Conservation (phyloP, 805 yeast species). For the Lachancea sp. region DNA sequence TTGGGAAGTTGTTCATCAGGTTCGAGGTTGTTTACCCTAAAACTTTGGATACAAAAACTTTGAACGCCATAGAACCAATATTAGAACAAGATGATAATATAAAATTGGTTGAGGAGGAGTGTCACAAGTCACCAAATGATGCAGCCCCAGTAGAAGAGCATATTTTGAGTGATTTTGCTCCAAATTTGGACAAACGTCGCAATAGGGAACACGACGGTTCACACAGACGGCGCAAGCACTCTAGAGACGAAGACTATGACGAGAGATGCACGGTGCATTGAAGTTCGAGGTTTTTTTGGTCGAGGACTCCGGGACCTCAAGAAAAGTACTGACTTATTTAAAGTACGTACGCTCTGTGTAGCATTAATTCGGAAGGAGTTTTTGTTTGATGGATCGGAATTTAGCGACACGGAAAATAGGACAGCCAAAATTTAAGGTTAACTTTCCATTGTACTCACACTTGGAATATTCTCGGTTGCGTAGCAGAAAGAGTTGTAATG, state of each 20-base stretch:
- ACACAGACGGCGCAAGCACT: background rate
- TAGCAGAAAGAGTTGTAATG: too few relatives aligned
- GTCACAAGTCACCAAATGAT: background rate
- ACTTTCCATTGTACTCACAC: too few relatives aligned
- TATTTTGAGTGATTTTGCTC: slow-evolving; percentile 3
- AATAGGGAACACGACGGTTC: background rate
- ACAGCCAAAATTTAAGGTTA: too few relatives aligned
- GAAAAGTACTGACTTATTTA: too few relatives aligned
- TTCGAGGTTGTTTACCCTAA: slow-evolving; percentile 55
- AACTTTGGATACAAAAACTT: slow-evolving; percentile 17
- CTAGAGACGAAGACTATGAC: background rate
- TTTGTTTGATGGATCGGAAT: too few relatives aligned
- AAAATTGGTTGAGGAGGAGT: background rate
- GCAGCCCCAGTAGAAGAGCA: slow-evolving; percentile 5
- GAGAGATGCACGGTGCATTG: too few relatives aligned
- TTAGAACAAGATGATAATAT: slow-evolving; percentile 16
- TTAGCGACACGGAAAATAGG: too few relatives aligned
- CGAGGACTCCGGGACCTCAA: too few relatives aligned
- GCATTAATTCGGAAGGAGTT: too few relatives aligned
- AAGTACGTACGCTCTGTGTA: too few relatives aligned
- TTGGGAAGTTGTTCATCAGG: slow-evolving; percentile 49
- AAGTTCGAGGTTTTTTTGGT: too few relatives aligned
- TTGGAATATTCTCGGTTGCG: too few relatives aligned
- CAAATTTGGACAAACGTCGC: background rate
- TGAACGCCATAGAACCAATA: slow-evolving; percentile 13